Evolutionary conservation across 208 protist genomes (phyloP), one percentile per base, ranked within the genome.

Genomic region (Trypanosoma platydactyli): DNA sequence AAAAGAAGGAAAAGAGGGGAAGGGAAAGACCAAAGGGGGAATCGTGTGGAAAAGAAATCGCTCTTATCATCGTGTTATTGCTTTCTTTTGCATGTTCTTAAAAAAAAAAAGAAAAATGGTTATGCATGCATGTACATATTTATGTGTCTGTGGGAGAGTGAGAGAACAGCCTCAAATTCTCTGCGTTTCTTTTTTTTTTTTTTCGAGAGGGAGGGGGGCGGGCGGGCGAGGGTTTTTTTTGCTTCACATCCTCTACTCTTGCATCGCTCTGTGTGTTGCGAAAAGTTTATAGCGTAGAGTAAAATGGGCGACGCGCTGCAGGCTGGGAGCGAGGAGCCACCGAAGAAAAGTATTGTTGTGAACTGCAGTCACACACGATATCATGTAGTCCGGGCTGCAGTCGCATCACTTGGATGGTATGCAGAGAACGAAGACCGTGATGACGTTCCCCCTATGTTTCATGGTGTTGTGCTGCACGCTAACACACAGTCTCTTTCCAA

Each of bases 321-420:
- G 42, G 24, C 22, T 55, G 16, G 12, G 27, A 3, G 5, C 25
- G 3, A 7, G 7, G 30, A 54, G 16, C 33, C 24, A 44, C 45
- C 46, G 51, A 45, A 15, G 13, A 76, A 69, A 44, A 54, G 56
- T 46, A 64, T 92, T 2, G 70, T 89, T 15, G 75, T 94, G 42
- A 79, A 90, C 51, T 82, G 75, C 63, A 73, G 56, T 40, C 30
- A 77, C 33, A 91, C 85, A 3, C 79, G 86, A 11, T 95, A 95
- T 51, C 83, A 95, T 53, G 83, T 94, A n/a, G 89, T 96, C 25
- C 83, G 88, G 6, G 68, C 84, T 18, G 88, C 84, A 13, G 88
- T 83, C 15, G 61, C 60, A 5, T 45, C 45, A 27, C 52, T 89
- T 9, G 84, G 82, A 12, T 97, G 90, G 88, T 53, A 61, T 16